Base-by-base conservation (phyloP, 768 basidiomycete species). In the Dioszegia hungarica region DNA sequence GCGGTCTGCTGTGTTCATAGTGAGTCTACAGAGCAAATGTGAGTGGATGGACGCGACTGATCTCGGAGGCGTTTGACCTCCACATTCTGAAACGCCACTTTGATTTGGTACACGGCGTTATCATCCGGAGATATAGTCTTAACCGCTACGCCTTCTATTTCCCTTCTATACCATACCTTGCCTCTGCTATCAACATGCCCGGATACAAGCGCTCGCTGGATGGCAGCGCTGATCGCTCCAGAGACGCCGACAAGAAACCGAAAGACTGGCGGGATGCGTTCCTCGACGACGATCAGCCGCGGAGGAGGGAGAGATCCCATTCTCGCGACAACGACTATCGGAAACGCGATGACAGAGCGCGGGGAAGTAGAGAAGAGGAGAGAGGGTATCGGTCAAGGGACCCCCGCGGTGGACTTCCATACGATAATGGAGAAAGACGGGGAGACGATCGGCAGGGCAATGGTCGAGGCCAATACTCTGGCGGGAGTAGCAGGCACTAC, bases 231-330 rank as follows among this genome's bases (percentile, higher is more conserved):
- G 61, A 63, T 20, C 43, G 55, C 15, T 6, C 54, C 15, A 29
- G 41, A 12, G 46, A 39, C 8, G 11, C 28, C 24, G 61, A 38
- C 12, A 15, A 31, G 19, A 73, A 72, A 40, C 71, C 74, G 1
- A 62, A 59, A 39, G 74, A 75, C 48, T 75, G 74, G 74, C 52
- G 74, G 22, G 74, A 75, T 58, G 74, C 71, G 24, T 75, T 72
- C 38, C 54, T 75, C 15, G 67, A 75, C 33, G 70, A 70, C 20
- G 61, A 61, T 33, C 59, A 62, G 39, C 57, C 36, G 5, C 57
- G 47, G 25, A 29, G 52, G 41, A 47, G 65, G 51, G 59, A 57
- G 28, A 59, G 50, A 51, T 57, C 19, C 52, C 54, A 57, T 41
- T 44, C 41, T 1, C 44, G 60, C 27, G 66, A 65, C 48, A 37